These are phyloP conservation scores for Themeda triandra DNA, from an alignment of 176 grass and related monocot genomes.

Conservation along the genomic window DNA sequence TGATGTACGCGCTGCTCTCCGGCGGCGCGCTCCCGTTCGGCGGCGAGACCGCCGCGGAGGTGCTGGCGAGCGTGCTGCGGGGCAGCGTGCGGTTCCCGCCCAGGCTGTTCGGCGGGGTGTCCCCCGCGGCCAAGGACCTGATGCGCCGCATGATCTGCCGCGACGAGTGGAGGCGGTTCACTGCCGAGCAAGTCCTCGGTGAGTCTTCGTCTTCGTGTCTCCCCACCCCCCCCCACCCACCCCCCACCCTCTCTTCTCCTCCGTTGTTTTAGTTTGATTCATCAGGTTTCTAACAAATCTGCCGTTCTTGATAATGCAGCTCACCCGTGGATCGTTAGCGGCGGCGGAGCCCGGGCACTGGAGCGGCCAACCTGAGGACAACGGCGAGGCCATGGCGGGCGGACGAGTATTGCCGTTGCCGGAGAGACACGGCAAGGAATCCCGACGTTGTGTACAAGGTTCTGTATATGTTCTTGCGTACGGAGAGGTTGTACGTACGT, in stretches of 20 bases:
- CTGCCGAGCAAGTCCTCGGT: constrained; percentile 82
- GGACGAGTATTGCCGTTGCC: constrained; percentile 25
- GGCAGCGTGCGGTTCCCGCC: constrained; percentile 59
- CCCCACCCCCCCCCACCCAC: too few relatives aligned
- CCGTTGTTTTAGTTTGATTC: not conserved
- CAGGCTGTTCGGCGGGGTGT: constrained; percentile 57
- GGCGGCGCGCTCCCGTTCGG: constrained; percentile 76
- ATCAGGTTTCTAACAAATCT: not conserved
- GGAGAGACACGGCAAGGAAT: not conserved
- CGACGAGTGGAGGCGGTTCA: constrained; percentile 63
- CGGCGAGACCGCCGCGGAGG: constrained; percentile 62
- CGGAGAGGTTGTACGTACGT: not conserved
- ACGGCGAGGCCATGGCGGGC: not conserved
- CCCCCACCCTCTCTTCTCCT: not conserved
- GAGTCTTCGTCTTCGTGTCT: too few relatives aligned
- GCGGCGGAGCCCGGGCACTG: constrained; percentile 31
- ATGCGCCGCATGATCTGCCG: constrained; percentile 79
- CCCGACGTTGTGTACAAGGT: constrained; percentile 12
- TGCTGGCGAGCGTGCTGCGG: constrained; percentile 50
- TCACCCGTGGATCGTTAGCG: constrained; percentile 78
- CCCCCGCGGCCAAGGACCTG: constrained; percentile 67
- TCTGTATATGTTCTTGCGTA: not conserved
- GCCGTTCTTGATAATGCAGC: constrained; percentile 35
- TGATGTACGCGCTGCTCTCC: constrained; percentile 78
- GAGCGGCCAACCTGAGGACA: constrained; percentile 36